Evolutionary conservation across 805 yeast genomes (phyloP), one percentile per base, ranked within the genome.

Genomic region (Kodamaea restingae): DNA sequence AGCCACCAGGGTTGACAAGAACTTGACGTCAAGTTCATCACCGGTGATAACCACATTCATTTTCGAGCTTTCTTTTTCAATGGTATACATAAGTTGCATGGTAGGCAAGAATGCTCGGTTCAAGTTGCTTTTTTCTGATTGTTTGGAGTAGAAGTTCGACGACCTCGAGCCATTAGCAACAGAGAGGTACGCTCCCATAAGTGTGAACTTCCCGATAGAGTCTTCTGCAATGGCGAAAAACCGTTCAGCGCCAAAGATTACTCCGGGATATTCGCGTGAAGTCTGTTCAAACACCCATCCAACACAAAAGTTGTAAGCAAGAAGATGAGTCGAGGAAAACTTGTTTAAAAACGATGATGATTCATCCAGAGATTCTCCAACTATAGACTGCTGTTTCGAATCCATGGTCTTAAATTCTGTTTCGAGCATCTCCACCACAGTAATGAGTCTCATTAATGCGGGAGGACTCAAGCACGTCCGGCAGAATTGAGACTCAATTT

Each of bases 241-340:
- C 12, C 80, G 65, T 46, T 85, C 87, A 40, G 84, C 86, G 0
- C 97, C 97, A 21, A 79, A 44, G 27, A 84, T 80, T n/a, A 87
- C 52, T 8, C 96, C 96, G 0, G 88, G 88, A 38, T 65, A 69
- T 21, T 60, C 64, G 15, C 69, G 70, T 2, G 52, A 44, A 1
- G 56, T 54, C 4, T 56, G 57, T n/a, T 75, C 80, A 53, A 83
- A 84, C 3, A 84, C 55, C 88, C 95, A 87, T 0, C 96, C 95
- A 24, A 84, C 43, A 45, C 95, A 84, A 43, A 84, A 67, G 46
- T 82, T 76, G 47, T 80, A 74, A 0, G 87, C 75, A 4, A 80
- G 55, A 17, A 83, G 66, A 35, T 77, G 83, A 21, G 83, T 61
- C 0, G 86, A 67, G 34, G 69, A 71, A 44, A 70, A 65, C n/a